Conservation (phyloP, 2,329 filamentous ascomycete genomes). For the Claviceps humidiphila region DNA sequence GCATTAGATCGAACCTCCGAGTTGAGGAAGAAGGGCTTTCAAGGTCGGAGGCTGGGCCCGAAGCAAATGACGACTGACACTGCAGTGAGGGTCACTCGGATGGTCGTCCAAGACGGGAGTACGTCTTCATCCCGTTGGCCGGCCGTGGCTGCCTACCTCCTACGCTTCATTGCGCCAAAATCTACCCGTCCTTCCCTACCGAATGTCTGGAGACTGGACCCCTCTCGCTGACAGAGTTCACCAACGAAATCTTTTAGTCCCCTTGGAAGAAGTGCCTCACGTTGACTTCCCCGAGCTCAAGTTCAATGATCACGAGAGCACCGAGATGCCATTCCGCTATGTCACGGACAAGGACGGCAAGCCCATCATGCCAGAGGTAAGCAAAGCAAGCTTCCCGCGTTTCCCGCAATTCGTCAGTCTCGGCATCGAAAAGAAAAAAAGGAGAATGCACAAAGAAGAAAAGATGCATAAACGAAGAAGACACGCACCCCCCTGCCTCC, state of each 20-base stretch:
- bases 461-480: neutral
- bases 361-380: constrained; percentile 83
- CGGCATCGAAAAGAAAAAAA: no score
- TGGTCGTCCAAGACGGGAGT: constrained; percentile 79
- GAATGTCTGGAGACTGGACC: no score
- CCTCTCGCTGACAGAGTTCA: no score
- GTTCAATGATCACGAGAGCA: constrained; percentile 84
- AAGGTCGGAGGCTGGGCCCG: constrained; percentile 73
- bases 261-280: constrained; percentile 67
- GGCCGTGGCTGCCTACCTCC: no score
- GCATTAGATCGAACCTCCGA: constrained; percentile 84
- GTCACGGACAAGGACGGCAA: constrained; percentile 62
- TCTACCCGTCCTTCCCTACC: no score
- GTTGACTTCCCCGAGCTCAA: constrained; percentile 80
- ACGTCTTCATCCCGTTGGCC: constrained; percentile 15
- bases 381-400: constrained; percentile 9
- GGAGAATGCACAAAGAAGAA: neutral
- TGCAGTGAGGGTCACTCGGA: constrained; percentile 81
- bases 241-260: constrained; percentile 35
- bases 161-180: no score
- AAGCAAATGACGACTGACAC: constrained; percentile 99
- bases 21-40: constrained; percentile 82
- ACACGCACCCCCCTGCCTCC: no score
- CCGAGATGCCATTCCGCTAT: constrained; percentile 96
- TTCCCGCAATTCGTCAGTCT: neutral